Conservation (phyloP, 164 flowering plant species). For the Pachysandra terminalis region DNA sequence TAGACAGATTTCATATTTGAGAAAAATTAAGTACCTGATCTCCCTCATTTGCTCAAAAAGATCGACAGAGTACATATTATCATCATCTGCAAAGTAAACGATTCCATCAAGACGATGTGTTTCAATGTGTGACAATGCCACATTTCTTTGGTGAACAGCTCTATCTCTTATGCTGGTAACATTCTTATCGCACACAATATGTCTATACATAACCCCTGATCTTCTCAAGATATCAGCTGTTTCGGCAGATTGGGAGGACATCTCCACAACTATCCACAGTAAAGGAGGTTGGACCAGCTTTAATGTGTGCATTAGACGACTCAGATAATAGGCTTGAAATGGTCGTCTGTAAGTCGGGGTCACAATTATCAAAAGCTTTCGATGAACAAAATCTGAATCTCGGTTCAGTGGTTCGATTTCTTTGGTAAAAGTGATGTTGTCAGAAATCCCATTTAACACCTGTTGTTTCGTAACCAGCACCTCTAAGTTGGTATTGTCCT, state of each 20-base stretch:
- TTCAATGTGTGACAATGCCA: constrained; percentile 82
- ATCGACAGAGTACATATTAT: constrained; percentile 50
- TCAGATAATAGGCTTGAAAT: constrained; percentile 72
- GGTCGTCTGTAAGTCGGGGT: constrained; percentile 67
- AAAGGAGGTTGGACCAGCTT: constrained; percentile 63
- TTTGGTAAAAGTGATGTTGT: constrained; percentile 8
- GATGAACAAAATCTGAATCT: constrained; percentile 21
- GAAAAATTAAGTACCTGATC: constrained; percentile 54
- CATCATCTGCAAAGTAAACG: constrained; percentile 82
- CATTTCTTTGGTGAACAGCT: constrained; percentile 64
- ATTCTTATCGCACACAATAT: constrained; percentile 71
- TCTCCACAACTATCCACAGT: constrained; percentile 90
- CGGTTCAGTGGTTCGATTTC: constrained; percentile 15
- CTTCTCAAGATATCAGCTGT: constrained; percentile 72
- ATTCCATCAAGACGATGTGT: constrained; percentile 84
- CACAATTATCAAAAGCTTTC: constrained; percentile 72
- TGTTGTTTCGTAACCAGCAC: constrained; percentile 1
- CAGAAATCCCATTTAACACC: constrained; percentile 13
- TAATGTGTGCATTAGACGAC: constrained; percentile 68
- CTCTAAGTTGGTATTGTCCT: constrained; percentile 17
- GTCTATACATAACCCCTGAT: constrained; percentile 81
- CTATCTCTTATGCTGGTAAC: constrained; percentile 39
- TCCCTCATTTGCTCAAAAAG: constrained; percentile 69
- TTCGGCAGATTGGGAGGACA: constrained; percentile 65
- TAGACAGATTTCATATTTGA: neutral